Base-by-base conservation (phyloP, 2,329 filamentous ascomycete genomes). In the Alternaria brassicae region DNA sequence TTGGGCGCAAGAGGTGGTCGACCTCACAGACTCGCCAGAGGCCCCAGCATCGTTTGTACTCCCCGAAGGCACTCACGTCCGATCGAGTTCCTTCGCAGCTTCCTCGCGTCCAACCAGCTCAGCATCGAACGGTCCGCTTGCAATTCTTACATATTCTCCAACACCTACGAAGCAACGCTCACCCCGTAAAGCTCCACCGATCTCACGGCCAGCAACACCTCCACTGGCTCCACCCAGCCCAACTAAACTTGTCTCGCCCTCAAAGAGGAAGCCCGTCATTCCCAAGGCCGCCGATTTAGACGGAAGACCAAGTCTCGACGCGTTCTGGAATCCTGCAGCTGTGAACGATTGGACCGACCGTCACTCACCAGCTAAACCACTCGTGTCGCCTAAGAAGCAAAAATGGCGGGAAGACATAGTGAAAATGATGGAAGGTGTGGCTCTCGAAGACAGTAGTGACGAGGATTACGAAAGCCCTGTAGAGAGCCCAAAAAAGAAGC, bases 291-390 rank as follows among this genome's bases (percentile, higher is more conserved):
- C 68, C 1, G 63, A 70, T 39, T 60, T 76, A 36, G 61, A 63
- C 30, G 58, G 58, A 28, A 68, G 74, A 30, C 75, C 75, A 13
- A 78, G 76, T 32, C 65, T 78, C 4, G 77, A 79, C 44, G 74
- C 75, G 1, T 79, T 79, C 60, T 79, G 77, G 77, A 67, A 71
- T 27, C 68, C 72, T 28, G 71, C 72, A 41, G 68, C 72, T 19
- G 73, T 79, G 3, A 79, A 79, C 47, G 63, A 70, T 7, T 77
- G 71, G 71, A 75, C 74, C 27, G 77, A 79, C 21, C 67, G 60
- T 21, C 73, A 77, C 52, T 78, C 76, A 0, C 77, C 77, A 12
- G 59, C 63, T 6, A 79, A 79, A 45, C 65, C 65, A 4, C 69
- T 78, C 21, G 58, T 75, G 1, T 77, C 74, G 4, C 76, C 76